Percentiles rank a stretch among this genome's conserved stretches.
Conservation (phyloP, 192 early-diverging fungal species). For the Linnemannia zychae region DNA sequence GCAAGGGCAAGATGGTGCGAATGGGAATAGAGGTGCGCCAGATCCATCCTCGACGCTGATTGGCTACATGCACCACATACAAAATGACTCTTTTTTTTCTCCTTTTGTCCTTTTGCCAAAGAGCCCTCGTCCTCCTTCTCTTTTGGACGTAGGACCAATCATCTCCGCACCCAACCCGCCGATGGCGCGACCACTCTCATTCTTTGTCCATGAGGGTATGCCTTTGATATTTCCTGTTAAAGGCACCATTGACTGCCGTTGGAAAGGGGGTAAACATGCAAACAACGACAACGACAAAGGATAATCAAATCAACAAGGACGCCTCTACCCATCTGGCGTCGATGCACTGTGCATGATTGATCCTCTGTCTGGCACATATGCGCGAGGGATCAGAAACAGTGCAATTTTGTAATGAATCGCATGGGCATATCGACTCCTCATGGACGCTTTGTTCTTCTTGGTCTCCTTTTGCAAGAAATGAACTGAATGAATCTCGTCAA, state of each 20-base stretch:
- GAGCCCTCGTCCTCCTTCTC: not conserved
- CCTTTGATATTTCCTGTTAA: not conserved
- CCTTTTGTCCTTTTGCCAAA: not conserved
- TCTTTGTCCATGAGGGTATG: not conserved
- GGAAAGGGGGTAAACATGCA: too few species aligned
- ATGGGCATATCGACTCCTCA: not conserved
- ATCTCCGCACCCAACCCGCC: not conserved
- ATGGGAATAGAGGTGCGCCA: not conserved
- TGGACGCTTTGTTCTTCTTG: not conserved
- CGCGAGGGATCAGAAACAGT: not conserved
- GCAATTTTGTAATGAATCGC: not conserved
- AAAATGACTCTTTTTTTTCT: constrained; percentile 8
- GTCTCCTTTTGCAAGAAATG: not conserved
- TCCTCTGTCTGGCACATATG: not conserved
- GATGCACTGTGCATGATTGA: not conserved
- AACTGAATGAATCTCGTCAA: not conserved
- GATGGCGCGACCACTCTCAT: not conserved
- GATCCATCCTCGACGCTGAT: not conserved
- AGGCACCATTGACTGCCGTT: too few species aligned
- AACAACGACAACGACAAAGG: not conserved
- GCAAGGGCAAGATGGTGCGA: not conserved
- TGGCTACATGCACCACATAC: not conserved
- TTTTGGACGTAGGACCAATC: not conserved
- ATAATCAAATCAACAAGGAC: not conserved
- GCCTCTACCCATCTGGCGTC: not conserved